phyloP scores from a whole-genome alignment of 495 filamentous ascomycete species.

The Penicillium daleae region DNA sequence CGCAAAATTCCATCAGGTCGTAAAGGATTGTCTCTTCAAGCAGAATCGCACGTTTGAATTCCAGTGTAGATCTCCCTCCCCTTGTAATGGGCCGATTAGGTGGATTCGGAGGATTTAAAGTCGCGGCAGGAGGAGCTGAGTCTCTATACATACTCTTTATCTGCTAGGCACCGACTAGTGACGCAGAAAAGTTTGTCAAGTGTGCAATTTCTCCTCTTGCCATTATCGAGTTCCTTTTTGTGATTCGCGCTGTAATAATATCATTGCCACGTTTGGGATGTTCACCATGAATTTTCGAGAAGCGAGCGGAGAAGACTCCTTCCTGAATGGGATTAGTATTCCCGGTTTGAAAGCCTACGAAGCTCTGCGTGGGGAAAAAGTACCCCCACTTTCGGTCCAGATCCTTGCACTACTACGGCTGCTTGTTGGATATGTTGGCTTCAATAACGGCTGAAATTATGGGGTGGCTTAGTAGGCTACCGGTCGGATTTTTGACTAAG shows the following conservation, averaged over 20 bases:
- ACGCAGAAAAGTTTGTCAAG: not conserved
- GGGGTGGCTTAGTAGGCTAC: too few relatives aligned
- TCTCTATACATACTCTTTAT: not conserved
- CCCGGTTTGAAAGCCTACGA: slow-evolving; percentile 1
- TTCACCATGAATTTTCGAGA: not conserved
- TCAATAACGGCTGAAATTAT: not conserved
- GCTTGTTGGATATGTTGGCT: not conserved
- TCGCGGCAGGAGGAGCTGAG: not conserved
- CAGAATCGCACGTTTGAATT: not conserved
- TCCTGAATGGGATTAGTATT: slow-evolving; percentile 1
- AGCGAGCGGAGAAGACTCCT: slow-evolving; percentile 3
- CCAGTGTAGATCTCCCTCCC: not conserved
- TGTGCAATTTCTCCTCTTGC: not conserved
- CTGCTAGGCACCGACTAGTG: not conserved
- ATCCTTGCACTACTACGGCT: not conserved
- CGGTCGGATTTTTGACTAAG: too few relatives aligned
- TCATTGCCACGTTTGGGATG: not conserved
- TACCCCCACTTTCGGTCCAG: not conserved
- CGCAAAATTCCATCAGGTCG: too few relatives aligned
- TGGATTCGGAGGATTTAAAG: not conserved
- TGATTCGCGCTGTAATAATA: slow-evolving; percentile 4
- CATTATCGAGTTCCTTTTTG: not conserved
- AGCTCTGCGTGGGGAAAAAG: slow-evolving; percentile 1
- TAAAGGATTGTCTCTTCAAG: not conserved
- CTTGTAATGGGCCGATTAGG: not conserved